Evolutionary conservation across 108 stramenopile species (phyloP).

Genomic region (Nitzschia inconspicua): DNA sequence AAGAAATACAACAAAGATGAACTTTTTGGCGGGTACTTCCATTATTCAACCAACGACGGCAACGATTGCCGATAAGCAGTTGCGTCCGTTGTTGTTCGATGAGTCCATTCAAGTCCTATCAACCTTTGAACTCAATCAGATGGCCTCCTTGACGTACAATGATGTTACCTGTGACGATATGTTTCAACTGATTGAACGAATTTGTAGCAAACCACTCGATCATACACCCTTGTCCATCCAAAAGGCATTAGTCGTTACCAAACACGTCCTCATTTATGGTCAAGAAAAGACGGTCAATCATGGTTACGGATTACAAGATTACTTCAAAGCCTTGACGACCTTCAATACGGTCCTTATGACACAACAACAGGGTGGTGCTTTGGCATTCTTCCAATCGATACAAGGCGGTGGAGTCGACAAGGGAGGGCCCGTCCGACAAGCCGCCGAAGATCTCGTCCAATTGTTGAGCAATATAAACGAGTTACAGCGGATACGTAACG

Average conservation of each 20-base stretch:
- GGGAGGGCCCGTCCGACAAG: slow-evolving; percentile 54
- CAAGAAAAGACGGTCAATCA: slow-evolving; percentile 47
- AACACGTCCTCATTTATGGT: slow-evolving; percentile 51
- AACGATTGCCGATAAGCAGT: slow-evolving; percentile 18
- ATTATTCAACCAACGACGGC: too few relatives aligned
- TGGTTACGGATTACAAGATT: slow-evolving; percentile 29
- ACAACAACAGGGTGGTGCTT: slow-evolving; percentile 31
- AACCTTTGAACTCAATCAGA: slow-evolving; percentile 53
- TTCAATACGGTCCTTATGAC: slow-evolving; percentile 59
- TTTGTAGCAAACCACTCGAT: slow-evolving; percentile 33
- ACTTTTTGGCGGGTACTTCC: too few relatives aligned
- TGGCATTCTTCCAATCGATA: slow-evolving; percentile 27
- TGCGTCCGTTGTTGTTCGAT: slow-evolving; percentile 33
- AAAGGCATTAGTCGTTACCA: slow-evolving; percentile 43
- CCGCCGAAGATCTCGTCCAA: slow-evolving; percentile 25
- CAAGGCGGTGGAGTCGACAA: slow-evolving; percentile 66
- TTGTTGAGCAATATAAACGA: slow-evolving; percentile 33
- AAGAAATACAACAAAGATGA: too few relatives aligned
- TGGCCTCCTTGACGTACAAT: slow-evolving; percentile 56
- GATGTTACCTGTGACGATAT: slow-evolving; percentile 48
- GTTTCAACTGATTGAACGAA: slow-evolving; percentile 41
- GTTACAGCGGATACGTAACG: slow-evolving; percentile 36
- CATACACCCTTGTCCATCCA: slow-evolving; percentile 39
- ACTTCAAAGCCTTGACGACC: slow-evolving; percentile 21
- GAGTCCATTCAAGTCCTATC: slow-evolving; percentile 45